A percentile compares a stretch with the other conserved stretches of the same genome.
Conservation (phyloP, 2,329 filamentous ascomycete genomes). For the Purpureocillium lavendulum region DNA sequence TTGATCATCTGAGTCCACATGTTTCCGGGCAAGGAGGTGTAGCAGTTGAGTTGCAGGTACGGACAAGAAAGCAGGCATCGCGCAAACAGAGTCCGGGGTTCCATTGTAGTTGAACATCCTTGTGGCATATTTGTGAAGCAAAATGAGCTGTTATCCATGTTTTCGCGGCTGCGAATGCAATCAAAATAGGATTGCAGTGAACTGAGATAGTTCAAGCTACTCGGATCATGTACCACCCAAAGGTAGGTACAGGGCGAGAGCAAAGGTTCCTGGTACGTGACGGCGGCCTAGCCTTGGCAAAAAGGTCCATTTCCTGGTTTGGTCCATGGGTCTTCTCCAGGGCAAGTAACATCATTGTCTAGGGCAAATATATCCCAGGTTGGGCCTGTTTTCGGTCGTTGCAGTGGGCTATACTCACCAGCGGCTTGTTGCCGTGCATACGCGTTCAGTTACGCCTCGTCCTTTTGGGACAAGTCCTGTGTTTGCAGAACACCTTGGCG, state of each 20-base stretch:
- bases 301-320: constrained; percentile 1
- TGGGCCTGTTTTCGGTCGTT: not conserved
- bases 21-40: too few species aligned
- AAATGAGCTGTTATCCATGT: not conserved
- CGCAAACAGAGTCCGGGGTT: not conserved
- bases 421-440: not conserved
- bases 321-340: not conserved
- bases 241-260: constrained; percentile 1
- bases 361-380: not conserved
- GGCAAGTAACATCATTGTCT: not conserved
- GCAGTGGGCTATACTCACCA: constrained; percentile 4
- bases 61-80: not conserved
- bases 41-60: too few species aligned
- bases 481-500: constrained; percentile 1
- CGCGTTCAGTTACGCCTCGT: constrained; percentile 2
- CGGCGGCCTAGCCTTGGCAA: not conserved
- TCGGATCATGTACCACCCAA: not conserved
- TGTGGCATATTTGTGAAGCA: not conserved
- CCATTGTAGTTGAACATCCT: not conserved
- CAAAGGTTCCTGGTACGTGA: not conserved
- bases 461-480: constrained; percentile 10
- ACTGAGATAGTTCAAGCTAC: constrained; percentile 7
- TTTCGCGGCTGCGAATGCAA: constrained; percentile 14
- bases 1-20: too few species aligned
- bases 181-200: constrained; percentile 13